A percentile compares a stretch with the other conserved stretches of the same genome.
Evolutionary conservation across 768 basidiomycete genomes (phyloP).

Genomic region (Crepidotus variabilis): DNA sequence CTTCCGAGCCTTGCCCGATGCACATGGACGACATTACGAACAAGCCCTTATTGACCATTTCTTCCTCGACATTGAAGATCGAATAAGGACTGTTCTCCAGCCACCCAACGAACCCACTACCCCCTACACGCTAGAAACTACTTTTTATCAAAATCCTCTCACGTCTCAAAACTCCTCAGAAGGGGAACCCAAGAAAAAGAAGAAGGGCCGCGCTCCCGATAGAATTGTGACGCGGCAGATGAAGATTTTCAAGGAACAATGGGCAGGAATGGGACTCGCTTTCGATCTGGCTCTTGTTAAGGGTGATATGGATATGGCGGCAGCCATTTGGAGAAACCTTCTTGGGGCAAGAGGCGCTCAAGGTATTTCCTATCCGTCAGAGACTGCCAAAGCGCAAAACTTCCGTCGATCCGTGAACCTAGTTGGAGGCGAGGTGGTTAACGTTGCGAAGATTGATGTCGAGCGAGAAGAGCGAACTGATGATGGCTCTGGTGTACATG

Average conservation of each 20-base stretch:
- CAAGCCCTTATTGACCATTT: constrained; percentile 91
- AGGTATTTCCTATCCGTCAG: constrained; percentile 50
- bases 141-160: constrained; percentile 48
- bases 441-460: constrained; percentile 54
- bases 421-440: constrained; percentile 61
- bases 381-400: constrained; percentile 12
- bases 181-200: constrained; percentile 18
- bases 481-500: constrained; percentile 69
- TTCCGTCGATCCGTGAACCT: constrained; percentile 69
- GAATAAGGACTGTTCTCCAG: constrained; percentile 77
- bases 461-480: constrained; percentile 58
- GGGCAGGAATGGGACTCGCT: constrained; percentile 76
- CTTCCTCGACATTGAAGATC: constrained; percentile 90
- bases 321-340: constrained; percentile 87
- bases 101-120: constrained; percentile 37
- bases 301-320: constrained; percentile 82
- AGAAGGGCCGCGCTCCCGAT: constrained; percentile 57
- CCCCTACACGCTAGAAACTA: constrained; percentile 43
- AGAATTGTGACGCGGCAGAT: constrained; percentile 80
- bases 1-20: constrained; percentile 73
- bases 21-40: constrained; percentile 63
- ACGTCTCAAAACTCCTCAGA: constrained; percentile 14
- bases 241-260: constrained; percentile 91
- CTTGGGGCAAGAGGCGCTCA: constrained; percentile 81
- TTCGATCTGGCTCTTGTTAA: constrained; percentile 75